phyloP scores from a whole-genome alignment of 192 early-diverging fungal genomes.

The Podila verticillata region DNA sequence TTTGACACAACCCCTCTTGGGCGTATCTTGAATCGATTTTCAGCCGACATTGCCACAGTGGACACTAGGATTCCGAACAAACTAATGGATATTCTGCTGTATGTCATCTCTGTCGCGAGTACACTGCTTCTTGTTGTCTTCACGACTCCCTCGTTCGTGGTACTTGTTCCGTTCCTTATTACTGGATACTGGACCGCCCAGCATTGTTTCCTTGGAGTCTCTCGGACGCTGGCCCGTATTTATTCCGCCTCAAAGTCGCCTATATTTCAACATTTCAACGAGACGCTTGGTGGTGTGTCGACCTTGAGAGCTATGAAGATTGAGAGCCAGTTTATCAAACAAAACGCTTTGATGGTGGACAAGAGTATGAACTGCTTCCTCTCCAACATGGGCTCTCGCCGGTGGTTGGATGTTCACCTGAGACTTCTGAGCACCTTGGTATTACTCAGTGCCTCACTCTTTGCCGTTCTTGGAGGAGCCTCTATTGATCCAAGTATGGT shows the following conservation, averaged over 20 bases:
- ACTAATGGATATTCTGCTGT: conserved; percentile 35
- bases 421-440: conserved; percentile 47
- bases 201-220: conserved; percentile 64
- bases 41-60: conserved; percentile 20
- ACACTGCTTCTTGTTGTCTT: conserved; percentile 24
- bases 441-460: conserved; percentile 6
- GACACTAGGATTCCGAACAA: conserved; percentile 26
- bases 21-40: conserved; percentile 72
- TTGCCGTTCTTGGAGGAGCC: conserved; percentile 18
- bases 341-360: conserved; percentile 47
- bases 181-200: conserved; percentile 43
- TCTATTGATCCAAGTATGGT: conserved; percentile 67
- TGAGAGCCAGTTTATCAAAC: conserved; percentile 61
- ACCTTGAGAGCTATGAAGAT: conserved; percentile 60
- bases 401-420: conserved; percentile 39
- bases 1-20: conserved; percentile 75
- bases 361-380: conserved; percentile 24
- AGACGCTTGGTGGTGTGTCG: conserved; percentile 59
- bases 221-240: conserved; percentile 75
- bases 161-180: conserved; percentile 27
- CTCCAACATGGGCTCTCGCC: conserved; percentile 23
- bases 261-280: conserved; percentile 69
- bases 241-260: conserved; percentile 77
- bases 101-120: conserved; percentile 38
- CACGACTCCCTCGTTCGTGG: conserved; percentile 20